These are phyloP conservation scores for Colletotrichum chrysophilum DNA, from an alignment of 2,329 filamentous ascomycete genomes.

Conservation along the genomic window DNA sequence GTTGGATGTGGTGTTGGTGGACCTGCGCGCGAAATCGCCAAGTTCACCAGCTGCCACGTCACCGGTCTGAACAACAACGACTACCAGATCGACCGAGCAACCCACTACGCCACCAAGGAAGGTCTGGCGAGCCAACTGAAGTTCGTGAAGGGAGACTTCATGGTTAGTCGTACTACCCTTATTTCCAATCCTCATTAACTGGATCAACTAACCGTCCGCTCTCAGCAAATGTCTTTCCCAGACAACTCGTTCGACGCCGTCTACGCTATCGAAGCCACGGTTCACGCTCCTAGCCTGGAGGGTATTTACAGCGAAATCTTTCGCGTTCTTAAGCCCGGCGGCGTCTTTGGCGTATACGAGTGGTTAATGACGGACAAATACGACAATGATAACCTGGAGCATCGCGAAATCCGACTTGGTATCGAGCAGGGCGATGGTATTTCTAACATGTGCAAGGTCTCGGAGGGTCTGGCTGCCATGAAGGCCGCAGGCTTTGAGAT, in stretches of 20 bases:
- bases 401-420: conserved; percentile 84
- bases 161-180: conserved; percentile 58
- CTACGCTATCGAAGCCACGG: conserved; percentile 93
- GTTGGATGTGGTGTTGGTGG: conserved; percentile 95
- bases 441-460: conserved; percentile 89
- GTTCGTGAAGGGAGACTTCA: conserved; percentile 93
- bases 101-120: conserved; percentile 79
- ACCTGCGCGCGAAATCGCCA: conserved; percentile 91
- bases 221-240: conserved; percentile 85
- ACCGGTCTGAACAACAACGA: conserved; percentile 96
- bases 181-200: not conserved
- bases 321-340: conserved; percentile 92
- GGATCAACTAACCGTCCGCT: not conserved
- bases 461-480: conserved; percentile 80
- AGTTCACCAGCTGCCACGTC: conserved; percentile 86
- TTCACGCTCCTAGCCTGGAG: conserved; percentile 85
- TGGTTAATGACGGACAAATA: conserved; percentile 98
- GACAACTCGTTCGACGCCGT: conserved; percentile 90
- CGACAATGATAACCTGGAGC: conserved; percentile 81
- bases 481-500: conserved; percentile 80
- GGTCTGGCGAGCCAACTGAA: conserved; percentile 76
- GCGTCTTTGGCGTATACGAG: conserved; percentile 92
- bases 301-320: conserved; percentile 92
- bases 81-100: conserved; percentile 92
- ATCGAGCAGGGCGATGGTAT: conserved; percentile 95